Percentiles rank a stretch among this genome's conserved stretches.
These are phyloP conservation scores for Suhomyces ambrosiae DNA, from an alignment of 1,139 yeast genomes.

Conservation along the genomic window DNA sequence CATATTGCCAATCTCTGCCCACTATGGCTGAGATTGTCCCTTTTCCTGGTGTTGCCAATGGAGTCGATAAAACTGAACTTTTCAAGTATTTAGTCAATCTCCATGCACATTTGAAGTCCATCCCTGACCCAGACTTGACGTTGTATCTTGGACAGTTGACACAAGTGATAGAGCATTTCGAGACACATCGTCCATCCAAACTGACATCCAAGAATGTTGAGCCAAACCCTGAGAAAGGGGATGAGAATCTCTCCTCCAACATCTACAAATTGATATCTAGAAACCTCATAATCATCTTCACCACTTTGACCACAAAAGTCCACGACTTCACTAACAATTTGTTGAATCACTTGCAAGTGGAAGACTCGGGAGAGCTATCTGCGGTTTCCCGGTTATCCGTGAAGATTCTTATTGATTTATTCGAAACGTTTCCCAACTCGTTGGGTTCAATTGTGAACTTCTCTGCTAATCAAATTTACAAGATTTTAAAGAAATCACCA, in stretches of 20 bases:
- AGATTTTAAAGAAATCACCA: slow-evolving; percentile 42
- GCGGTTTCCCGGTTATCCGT: slow-evolving; percentile 30
- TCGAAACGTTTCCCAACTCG: slow-evolving; percentile 41
- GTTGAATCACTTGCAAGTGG: slow-evolving; percentile 29
- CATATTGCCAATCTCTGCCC: background rate
- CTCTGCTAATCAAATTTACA: slow-evolving; percentile 40
- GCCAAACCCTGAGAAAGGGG: background rate
- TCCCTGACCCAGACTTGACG: slow-evolving; percentile 14
- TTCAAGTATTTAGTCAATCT: slow-evolving; percentile 29
- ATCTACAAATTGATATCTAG: slow-evolving; percentile 35
- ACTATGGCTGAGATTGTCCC: slow-evolving; percentile 9
- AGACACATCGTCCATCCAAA: slow-evolving; percentile 9
- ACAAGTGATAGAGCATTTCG: slow-evolving; percentile 14
- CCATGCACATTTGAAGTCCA: slow-evolving; percentile 22
- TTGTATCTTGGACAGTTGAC: slow-evolving; percentile 15
- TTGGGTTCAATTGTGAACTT: slow-evolving; percentile 41
- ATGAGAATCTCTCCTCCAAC: slow-evolving; percentile 24
- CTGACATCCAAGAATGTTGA: slow-evolving; percentile 2
- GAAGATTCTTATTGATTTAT: slow-evolving; percentile 40
- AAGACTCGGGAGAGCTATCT: slow-evolving; percentile 20
- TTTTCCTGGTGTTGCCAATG: slow-evolving; percentile 22
- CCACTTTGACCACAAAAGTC: slow-evolving; percentile 37
- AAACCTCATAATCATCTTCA: slow-evolving; percentile 31
- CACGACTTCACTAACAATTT: slow-evolving; percentile 44
- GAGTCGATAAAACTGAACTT: slow-evolving; percentile 25